Conservation (phyloP, 345 rosid species). For the Clarkia xantiana region DNA sequence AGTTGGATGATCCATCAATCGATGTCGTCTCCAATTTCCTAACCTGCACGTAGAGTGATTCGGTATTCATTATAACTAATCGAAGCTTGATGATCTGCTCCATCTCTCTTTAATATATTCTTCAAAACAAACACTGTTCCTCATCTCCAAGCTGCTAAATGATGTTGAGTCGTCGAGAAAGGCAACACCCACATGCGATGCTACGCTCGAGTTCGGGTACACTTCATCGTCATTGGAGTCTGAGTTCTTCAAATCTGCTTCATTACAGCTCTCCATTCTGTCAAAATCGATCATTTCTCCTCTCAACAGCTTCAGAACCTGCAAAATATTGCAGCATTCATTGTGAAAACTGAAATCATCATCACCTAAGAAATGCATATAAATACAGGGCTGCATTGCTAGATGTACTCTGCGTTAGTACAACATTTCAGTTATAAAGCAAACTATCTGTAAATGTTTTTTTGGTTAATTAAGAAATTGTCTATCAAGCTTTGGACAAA, state of each 20-base stretch:
- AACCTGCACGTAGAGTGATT: too few relatives aligned
- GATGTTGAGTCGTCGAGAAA: slow-evolving; percentile 65
- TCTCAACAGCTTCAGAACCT: slow-evolving; percentile 51
- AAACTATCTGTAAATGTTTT: too few relatives aligned
- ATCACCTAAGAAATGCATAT: neutral
- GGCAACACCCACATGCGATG: slow-evolving; percentile 48
- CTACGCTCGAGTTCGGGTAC: slow-evolving; percentile 55
- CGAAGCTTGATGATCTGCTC: slow-evolving; percentile 58
- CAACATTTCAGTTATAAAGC: too few relatives aligned
- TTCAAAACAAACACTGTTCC: slow-evolving; percentile 29
- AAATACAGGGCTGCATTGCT: neutral
- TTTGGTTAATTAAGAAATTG: too few relatives aligned
- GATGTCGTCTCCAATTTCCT: too few relatives aligned
- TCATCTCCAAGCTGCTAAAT: slow-evolving; percentile 46
- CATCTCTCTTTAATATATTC: slow-evolving; percentile 40
- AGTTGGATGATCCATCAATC: too few relatives aligned
- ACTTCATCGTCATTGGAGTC: slow-evolving; percentile 66
- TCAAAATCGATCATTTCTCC: slow-evolving; percentile 32
- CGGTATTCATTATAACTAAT: slow-evolving; percentile 12
- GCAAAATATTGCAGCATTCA: slow-evolving; percentile 8
- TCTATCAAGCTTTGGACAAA: too few relatives aligned
- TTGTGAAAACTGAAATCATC: neutral
- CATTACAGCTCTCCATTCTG: slow-evolving; percentile 11
- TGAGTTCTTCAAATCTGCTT: slow-evolving; percentile 22
- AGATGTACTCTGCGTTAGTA: too few relatives aligned